Evolutionary conservation across 2,329 filamentous ascomycete species (phyloP).

Genomic region (Fusarium sp.): DNA sequence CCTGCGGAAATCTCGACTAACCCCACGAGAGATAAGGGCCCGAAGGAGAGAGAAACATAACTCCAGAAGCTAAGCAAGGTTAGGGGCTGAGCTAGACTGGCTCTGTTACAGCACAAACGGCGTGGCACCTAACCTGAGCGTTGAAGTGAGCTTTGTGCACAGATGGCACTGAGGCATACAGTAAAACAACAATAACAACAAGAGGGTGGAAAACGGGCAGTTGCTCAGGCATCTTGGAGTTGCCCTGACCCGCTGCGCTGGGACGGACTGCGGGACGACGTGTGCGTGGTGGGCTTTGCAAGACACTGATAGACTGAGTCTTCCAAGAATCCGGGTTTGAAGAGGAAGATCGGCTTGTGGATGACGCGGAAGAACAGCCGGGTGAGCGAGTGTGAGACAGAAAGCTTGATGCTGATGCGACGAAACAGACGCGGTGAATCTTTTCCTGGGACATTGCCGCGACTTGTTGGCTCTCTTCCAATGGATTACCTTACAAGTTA

Average conservation of each 20-base stretch:
- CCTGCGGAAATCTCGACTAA: slow-evolving; percentile 12
- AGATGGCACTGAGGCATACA: slow-evolving; percentile 1
- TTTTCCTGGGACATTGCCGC: slow-evolving; percentile 29
- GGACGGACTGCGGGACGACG: slow-evolving; percentile 29
- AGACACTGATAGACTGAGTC: slow-evolving; percentile 10
- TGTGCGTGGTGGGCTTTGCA: slow-evolving; percentile 24
- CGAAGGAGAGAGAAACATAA: slow-evolving; percentile 37
- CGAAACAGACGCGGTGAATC: slow-evolving; percentile 37
- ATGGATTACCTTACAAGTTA: slow-evolving; percentile 22
- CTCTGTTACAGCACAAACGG: slow-evolving; percentile 39
- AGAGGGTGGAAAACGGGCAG: slow-evolving; percentile 12
- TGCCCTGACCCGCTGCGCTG: slow-evolving; percentile 36
- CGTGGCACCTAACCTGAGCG: slow-evolving; percentile 36
- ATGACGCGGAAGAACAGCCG: slow-evolving; percentile 23
- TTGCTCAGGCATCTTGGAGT: slow-evolving; percentile 14
- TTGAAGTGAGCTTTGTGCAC: slow-evolving; percentile 26
- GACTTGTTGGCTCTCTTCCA: slow-evolving; percentile 40
- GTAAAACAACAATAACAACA: slow-evolving; percentile 14
- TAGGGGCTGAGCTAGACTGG: slow-evolving; percentile 19
- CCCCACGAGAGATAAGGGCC: slow-evolving; percentile 38
- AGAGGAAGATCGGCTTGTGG: slow-evolving; percentile 20
- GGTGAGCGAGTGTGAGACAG: slow-evolving; percentile 30
- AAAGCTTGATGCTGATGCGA: slow-evolving; percentile 36
- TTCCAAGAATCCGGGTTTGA: slow-evolving; percentile 13
- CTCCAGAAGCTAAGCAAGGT: slow-evolving; percentile 20